Evolutionary conservation across 1,139 yeast species (phyloP).

Genomic region (Pichiaceae sp.): DNA sequence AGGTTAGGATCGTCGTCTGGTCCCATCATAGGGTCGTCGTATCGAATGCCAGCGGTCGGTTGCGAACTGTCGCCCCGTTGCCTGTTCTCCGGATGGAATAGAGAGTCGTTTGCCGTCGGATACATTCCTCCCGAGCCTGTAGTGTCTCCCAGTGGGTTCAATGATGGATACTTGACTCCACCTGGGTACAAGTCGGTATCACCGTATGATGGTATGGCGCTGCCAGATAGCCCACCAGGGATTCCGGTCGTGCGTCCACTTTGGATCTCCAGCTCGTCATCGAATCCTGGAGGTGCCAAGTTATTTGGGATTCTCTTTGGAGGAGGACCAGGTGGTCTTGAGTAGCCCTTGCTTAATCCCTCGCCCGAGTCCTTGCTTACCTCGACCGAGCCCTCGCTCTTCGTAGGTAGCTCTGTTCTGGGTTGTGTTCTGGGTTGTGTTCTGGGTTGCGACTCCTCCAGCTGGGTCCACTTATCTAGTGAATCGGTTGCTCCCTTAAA

Average conservation of each 20-base stretch:
- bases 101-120: slow-evolving; percentile 42
- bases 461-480: no score
- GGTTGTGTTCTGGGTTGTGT: not conserved
- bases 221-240: not conserved
- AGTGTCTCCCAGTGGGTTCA: slow-evolving; percentile 26
- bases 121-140: slow-evolving; percentile 42
- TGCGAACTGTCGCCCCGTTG: slow-evolving; percentile 18
- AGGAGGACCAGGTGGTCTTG: no score
- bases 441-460: not conserved
- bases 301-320: slow-evolving; percentile 8
- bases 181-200: slow-evolving; percentile 46
- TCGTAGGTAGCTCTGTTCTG: not conserved
- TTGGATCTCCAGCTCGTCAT: slow-evolving; percentile 26
- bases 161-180: slow-evolving; percentile 34
- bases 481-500: no score
- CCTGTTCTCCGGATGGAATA: slow-evolving; percentile 28
- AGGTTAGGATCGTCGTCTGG: slow-evolving; percentile 31
- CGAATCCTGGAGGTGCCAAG: slow-evolving; percentile 25
- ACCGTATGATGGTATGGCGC: slow-evolving; percentile 25
- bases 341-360: no score
- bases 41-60: slow-evolving; percentile 34
- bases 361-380: no score
- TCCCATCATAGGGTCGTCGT: slow-evolving; percentile 42
- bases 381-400: no score
- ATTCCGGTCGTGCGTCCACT: not conserved